Conservation (phyloP, 768 basidiomycete species). For the Nidularia pulvinata region DNA sequence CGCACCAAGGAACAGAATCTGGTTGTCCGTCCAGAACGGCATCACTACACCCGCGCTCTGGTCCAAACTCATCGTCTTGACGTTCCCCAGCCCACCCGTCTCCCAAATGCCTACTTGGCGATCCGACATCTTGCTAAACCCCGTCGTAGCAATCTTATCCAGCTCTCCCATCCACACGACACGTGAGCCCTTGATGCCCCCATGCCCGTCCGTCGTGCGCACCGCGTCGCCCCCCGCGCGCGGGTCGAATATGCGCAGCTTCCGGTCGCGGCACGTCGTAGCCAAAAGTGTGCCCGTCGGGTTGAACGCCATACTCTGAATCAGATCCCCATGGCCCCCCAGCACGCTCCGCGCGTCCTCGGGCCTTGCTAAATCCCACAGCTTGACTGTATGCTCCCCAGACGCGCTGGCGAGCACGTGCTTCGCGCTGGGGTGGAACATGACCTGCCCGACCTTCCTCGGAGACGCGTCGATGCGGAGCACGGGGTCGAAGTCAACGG, state of each 20-base stretch:
- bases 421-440: constrained; percentile 90
- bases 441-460: constrained; percentile 91
- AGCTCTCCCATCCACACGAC: constrained; percentile 90
- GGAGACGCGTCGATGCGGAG: constrained; percentile 74
- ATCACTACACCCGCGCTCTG: constrained; percentile 93
- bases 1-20: constrained; percentile 81
- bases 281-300: constrained; percentile 77
- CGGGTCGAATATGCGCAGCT: constrained; percentile 91
- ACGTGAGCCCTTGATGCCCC: constrained; percentile 90
- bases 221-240: constrained; percentile 82
- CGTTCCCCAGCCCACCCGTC: constrained; percentile 65
- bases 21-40: constrained; percentile 98
- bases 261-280: constrained; percentile 92
- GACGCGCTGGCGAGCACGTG: constrained; percentile 81
- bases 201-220: constrained; percentile 82
- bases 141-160: constrained; percentile 91
- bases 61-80: constrained; percentile 83
- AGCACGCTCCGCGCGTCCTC: constrained; percentile 64
- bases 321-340: constrained; percentile 80
- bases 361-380: constrained; percentile 87
- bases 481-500: constrained; percentile 86
- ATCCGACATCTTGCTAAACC: constrained; percentile 97
- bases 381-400: constrained; percentile 85
- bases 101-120: constrained; percentile 93
- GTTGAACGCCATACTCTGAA: constrained; percentile 87